Evolutionary conservation across 306 rosid species (phyloP).

Genomic region (Inga leiocalycina): DNA sequence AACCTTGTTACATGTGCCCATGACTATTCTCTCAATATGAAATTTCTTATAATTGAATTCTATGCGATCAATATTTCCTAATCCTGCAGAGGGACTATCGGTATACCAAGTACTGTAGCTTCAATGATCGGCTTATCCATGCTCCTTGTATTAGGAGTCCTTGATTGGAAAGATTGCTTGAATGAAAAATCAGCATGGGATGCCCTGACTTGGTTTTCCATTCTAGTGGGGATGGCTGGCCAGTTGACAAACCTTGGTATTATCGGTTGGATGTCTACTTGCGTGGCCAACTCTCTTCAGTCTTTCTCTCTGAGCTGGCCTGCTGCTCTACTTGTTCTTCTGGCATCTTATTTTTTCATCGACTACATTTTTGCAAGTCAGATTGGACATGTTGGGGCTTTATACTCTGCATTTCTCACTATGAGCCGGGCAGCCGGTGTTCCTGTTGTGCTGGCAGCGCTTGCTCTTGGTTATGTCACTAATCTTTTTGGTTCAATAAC

Average conservation of each 20-base stretch:
- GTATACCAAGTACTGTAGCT: slow-evolving; percentile 78
- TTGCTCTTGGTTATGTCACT: slow-evolving; percentile 81
- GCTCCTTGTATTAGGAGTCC: slow-evolving; percentile 81
- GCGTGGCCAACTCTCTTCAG: slow-evolving; percentile 62
- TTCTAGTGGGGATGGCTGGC: slow-evolving; percentile 92
- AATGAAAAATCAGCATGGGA: slow-evolving; percentile 38
- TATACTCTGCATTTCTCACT: slow-evolving; percentile 88
- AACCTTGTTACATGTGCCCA: background rate
- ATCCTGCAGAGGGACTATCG: slow-evolving; percentile 66
- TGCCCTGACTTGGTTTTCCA: slow-evolving; percentile 90
- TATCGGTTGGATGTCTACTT: slow-evolving; percentile 80
- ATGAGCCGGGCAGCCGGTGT: slow-evolving; percentile 95
- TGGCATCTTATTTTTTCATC: slow-evolving; percentile 77
- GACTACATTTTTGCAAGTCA: slow-evolving; percentile 98
- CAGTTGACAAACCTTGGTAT: slow-evolving; percentile 91
- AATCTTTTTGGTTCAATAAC: slow-evolving; percentile 45
- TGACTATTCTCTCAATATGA: slow-evolving; percentile 13
- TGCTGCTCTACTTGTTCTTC: slow-evolving; percentile 74
- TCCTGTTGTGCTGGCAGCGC: slow-evolving; percentile 70
- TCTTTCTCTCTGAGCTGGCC: slow-evolving; percentile 87
- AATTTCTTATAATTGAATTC: slow-evolving; percentile 25
- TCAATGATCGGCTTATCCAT: slow-evolving; percentile 90
- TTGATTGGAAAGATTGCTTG: slow-evolving; percentile 90
- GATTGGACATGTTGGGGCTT: slow-evolving; percentile 92
- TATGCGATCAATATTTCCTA: slow-evolving; percentile 18